phyloP scores from a whole-genome alignment of 2,329 filamentous ascomycete genomes.

The Blumeria graminis region DNA sequence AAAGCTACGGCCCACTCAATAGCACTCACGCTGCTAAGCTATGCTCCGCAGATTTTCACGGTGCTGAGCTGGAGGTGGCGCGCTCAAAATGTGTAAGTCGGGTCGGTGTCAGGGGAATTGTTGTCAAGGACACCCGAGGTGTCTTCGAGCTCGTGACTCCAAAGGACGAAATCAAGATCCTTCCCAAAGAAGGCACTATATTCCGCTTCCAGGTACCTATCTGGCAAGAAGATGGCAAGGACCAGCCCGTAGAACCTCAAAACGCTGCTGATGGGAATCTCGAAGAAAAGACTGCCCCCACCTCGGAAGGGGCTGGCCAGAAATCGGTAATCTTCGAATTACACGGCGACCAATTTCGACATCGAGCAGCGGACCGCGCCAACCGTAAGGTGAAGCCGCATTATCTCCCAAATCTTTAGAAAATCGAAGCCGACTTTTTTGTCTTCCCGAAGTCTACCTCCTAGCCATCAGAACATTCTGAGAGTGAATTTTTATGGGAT shows the following conservation, averaged over 20 bases:
- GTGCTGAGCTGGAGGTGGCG: constrained; percentile 61
- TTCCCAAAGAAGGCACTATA: constrained; percentile 77
- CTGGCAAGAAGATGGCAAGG: constrained; percentile 7
- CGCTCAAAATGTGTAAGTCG: constrained; percentile 57
- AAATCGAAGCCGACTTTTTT: neutral
- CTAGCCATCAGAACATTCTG: too few relatives aligned
- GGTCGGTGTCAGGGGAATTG: constrained; percentile 66
- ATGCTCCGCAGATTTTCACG: constrained; percentile 73
- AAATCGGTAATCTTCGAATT: constrained; percentile 54
- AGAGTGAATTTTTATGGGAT: too few relatives aligned
- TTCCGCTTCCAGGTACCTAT: constrained; percentile 52
- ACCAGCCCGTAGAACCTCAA: constrained; percentile 2
- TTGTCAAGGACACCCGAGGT: constrained; percentile 70
- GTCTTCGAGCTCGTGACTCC: constrained; percentile 64
- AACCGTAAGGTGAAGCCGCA: constrained; percentile 83
- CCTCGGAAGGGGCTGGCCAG: constrained; percentile 3
- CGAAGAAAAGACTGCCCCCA: neutral
- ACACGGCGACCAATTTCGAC: constrained; percentile 67
- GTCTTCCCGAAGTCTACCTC: too few relatives aligned
- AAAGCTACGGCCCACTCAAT: constrained; percentile 6
- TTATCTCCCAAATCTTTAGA: constrained; percentile 51
- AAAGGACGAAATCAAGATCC: constrained; percentile 43
- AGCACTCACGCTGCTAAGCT: constrained; percentile 42
- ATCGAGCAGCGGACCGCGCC: constrained; percentile 58
- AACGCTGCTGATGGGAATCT: neutral